These are phyloP conservation scores for Wickerhamiella sergipiensis DNA, from an alignment of 805 yeast species.

Conservation along the genomic window DNA sequence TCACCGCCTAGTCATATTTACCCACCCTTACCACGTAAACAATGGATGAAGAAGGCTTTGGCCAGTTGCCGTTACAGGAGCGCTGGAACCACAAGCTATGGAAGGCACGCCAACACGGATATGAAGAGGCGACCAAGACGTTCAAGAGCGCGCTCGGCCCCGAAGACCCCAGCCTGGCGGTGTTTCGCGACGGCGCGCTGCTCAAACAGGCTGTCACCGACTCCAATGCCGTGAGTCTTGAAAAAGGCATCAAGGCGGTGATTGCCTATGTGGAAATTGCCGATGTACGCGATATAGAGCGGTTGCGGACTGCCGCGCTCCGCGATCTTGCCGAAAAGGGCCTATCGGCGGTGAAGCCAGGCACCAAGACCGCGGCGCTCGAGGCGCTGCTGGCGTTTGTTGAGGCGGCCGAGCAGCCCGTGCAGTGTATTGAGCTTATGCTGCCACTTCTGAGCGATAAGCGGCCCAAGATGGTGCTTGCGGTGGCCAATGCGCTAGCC, in stretches of 20 bases:
- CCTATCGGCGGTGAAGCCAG: slow-evolving; percentile 56
- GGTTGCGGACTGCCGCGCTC: slow-evolving; percentile 20
- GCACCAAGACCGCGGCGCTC: slow-evolving; percentile 51
- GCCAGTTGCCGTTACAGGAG: slow-evolving; percentile 50
- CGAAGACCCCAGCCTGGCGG: slow-evolving; percentile 40
- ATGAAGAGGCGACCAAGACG: slow-evolving; percentile 44
- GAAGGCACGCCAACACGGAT: slow-evolving; percentile 77
- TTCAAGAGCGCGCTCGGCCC: slow-evolving; percentile 36
- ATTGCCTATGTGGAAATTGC: slow-evolving; percentile 43
- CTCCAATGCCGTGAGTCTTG: slow-evolving; percentile 84
- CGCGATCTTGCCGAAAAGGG: slow-evolving; percentile 64
- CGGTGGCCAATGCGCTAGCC: slow-evolving; percentile 42
- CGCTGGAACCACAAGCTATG: slow-evolving; percentile 58
- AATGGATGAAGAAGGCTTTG: slow-evolving; percentile 41
- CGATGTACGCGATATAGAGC: slow-evolving; percentile 27
- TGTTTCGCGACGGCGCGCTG: slow-evolving; percentile 39
- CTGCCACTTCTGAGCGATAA: slow-evolving; percentile 44
- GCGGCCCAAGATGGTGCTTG: slow-evolving; percentile 67
- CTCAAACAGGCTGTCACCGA: slow-evolving; percentile 55
- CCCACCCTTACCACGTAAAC: background rate
- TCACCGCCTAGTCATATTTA: too few relatives aligned
- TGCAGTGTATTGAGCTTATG: slow-evolving; percentile 42
- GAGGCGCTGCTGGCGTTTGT: slow-evolving; percentile 50
- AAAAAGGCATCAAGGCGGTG: slow-evolving; percentile 53
- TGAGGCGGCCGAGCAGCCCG: slow-evolving; percentile 51